Percentiles rank a stretch among this genome's conserved stretches.
These are phyloP conservation scores for Aciculosporium take DNA, from an alignment of 2,329 filamentous ascomycete species.

Conservation along the genomic window DNA sequence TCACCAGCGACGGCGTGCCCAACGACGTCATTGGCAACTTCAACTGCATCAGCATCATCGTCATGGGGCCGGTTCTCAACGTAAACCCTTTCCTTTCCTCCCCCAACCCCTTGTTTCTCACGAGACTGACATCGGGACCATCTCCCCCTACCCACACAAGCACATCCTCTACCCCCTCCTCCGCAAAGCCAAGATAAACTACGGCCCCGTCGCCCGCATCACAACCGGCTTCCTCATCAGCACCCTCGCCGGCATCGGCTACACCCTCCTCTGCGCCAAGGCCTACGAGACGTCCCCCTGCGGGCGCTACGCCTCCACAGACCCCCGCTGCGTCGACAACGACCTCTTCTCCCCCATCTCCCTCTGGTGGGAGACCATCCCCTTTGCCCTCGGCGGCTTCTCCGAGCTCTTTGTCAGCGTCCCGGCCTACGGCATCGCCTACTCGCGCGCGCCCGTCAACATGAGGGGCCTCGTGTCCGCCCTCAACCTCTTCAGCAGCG, in stretches of 20 bases:
- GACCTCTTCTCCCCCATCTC: conserved; percentile 13
- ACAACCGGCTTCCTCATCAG: conserved; percentile 39
- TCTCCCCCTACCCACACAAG: neutral
- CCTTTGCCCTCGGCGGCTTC: conserved; percentile 15
- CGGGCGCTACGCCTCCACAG: conserved; percentile 14
- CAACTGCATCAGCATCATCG: conserved; percentile 44
- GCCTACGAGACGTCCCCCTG: conserved; percentile 44
- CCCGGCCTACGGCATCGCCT: conserved; percentile 35
- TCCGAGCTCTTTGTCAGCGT: conserved; percentile 17
- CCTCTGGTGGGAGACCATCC: conserved; percentile 13
- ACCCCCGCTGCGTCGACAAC: conserved; percentile 10
- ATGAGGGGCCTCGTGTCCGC: conserved; percentile 37
- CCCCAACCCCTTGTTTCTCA: too few species aligned
- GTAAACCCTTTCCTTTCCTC: conserved; percentile 4
- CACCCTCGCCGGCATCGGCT: conserved; percentile 38
- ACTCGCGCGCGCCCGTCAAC: conserved; percentile 34
- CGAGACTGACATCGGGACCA: neutral
- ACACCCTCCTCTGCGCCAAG: conserved; percentile 40
- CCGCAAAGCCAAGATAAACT: conserved; percentile 33
- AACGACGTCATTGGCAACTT: conserved; percentile 49
- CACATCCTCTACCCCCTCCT: conserved; percentile 41
- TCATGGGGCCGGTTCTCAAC: conserved; percentile 21
- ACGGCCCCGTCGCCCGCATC: conserved; percentile 44
- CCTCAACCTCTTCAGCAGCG: conserved; percentile 32
- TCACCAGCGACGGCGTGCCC: conserved; percentile 34